Base-by-base conservation (phyloP, 805 yeast species). In the Kuraishia cidri region DNA sequence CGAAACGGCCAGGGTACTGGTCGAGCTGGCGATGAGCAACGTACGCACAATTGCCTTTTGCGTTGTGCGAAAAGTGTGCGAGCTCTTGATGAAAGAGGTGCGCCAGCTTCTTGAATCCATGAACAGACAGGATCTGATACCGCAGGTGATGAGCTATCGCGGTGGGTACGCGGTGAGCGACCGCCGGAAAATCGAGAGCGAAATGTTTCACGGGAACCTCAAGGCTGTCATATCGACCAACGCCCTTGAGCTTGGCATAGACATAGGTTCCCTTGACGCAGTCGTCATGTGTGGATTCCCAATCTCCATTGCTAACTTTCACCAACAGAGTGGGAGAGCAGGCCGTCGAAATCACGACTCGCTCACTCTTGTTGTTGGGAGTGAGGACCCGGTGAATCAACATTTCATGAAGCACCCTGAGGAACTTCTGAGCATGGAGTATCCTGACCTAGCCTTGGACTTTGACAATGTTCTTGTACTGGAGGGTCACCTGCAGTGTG, bases 321-420 rank as follows among this genome's bases (percentile, higher is more conserved):
- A 88, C 45, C 99, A 92, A 56, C 98, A 92, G 49, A 80, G 92
- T 61, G 99, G 99, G 24, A 69, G 99, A 48, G 97, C 96, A 0
- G 99, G 99, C 12, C 67, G 99, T 52, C 75, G 95, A 42, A 73
- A 70, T 33, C 71, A 72, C 34, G 97, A 92, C 30, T 85, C 96
- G 4, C 56, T 92, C 48, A 90, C 96, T 0, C 59, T 92, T 3
- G 75, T 82, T 33, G 84, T 92, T 9, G 92, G 88, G 1, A 81
- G 92, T 24, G 73, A 76, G 17, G 76, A 79, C 11, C 95, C 97
- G 0, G 74, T 86, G 2, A 95, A 90, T 54, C 94, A 86, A 45
- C 78, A 81, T 49, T 90, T 80, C 49, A 75, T 84, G 58, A 64
- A 67, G 6, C 74, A 84, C 47, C 80, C 90, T 0, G 71, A 71